Evolutionary conservation across 2,329 filamentous ascomycete species (phyloP).

Genomic region (Aschersonia sp.): DNA sequence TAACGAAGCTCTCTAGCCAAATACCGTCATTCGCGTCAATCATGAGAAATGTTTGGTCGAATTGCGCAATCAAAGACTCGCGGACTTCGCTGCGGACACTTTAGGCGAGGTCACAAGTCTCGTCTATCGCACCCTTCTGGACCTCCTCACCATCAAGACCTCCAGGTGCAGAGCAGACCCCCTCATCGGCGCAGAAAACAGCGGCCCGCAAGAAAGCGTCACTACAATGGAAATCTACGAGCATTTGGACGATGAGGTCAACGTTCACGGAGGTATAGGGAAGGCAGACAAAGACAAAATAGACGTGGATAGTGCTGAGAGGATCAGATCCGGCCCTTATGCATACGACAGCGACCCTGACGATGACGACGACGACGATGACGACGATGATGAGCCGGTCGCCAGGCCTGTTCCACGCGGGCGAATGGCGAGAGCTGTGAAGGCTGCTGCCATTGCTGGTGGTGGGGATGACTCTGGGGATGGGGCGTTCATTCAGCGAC

Average conservation of each 20-base stretch:
- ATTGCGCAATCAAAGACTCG: constrained; percentile 64
- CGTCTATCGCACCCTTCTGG: constrained; percentile 63
- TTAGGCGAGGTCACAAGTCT: constrained; percentile 61
- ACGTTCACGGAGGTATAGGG: constrained; percentile 43
- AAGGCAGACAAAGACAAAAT: constrained; percentile 33
- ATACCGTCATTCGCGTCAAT: constrained; percentile 66
- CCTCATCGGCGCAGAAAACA: constrained; percentile 17
- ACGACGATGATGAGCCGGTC: constrained; percentile 9
- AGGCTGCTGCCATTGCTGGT: background rate
- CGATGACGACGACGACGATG: constrained; percentile 16
- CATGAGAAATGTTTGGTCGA: constrained; percentile 73
- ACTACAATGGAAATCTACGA: constrained; percentile 43
- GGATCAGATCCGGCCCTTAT: constrained; percentile 24
- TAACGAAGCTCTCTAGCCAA: constrained; percentile 33
- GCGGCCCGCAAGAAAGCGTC: constrained; percentile 20
- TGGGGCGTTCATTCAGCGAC: constrained; percentile 10
- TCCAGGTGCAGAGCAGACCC: constrained; percentile 50
- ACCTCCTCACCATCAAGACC: constrained; percentile 53
- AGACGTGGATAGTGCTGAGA: constrained; percentile 31
- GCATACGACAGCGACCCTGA: constrained; percentile 18
- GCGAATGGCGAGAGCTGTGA: constrained; percentile 4
- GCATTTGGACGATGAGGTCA: constrained; percentile 34
- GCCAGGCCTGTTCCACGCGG: constrained; percentile 1
- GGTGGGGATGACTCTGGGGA: constrained; percentile 16
- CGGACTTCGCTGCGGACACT: constrained; percentile 54